Conservation (phyloP, 225 moss, liverwort and hornwort species). For the Bryoerythrophyllum caledonicum region DNA sequence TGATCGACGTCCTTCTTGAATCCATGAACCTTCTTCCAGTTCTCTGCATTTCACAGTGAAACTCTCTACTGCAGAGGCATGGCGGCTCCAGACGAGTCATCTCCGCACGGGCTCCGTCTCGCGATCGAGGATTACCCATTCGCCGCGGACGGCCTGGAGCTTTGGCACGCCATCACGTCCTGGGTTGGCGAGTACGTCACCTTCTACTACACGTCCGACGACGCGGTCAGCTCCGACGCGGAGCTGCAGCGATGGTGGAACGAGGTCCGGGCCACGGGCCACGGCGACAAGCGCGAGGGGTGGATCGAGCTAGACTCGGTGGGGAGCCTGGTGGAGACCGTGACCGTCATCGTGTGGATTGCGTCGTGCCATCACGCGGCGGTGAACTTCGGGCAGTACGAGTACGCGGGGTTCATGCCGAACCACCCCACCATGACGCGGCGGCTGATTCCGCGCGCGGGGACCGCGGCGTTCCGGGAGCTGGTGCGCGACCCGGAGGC, state of each 20-base stretch:
- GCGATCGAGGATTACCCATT: slow-evolving; percentile 72
- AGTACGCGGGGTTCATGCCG: slow-evolving; percentile 62
- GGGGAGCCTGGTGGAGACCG: slow-evolving; percentile 39
- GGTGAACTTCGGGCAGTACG: slow-evolving; percentile 69
- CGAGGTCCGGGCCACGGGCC: slow-evolving; percentile 62
- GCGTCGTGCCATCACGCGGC: slow-evolving; percentile 65
- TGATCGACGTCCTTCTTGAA: no score
- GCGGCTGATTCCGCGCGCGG: slow-evolving; percentile 49
- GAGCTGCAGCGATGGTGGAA: slow-evolving; percentile 76
- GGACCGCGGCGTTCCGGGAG: slow-evolving; percentile 42
- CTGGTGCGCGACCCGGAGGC: slow-evolving; percentile 53
- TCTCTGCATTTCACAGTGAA: no score
- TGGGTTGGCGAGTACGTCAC: slow-evolving; percentile 57
- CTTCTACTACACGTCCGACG: slow-evolving; percentile 43
- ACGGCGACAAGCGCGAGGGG: slow-evolving; percentile 65
- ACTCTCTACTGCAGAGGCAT: slow-evolving; percentile 42
- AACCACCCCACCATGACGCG: slow-evolving; percentile 66
- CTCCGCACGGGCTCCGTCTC: slow-evolving; percentile 46
- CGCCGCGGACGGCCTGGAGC: slow-evolving; percentile 63
- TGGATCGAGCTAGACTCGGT: slow-evolving; percentile 48
- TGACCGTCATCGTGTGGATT: slow-evolving; percentile 59
- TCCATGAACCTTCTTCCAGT: no score
- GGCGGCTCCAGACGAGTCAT: slow-evolving; percentile 51
- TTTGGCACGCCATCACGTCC: slow-evolving; percentile 57
- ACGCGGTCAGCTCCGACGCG: slow-evolving; percentile 33